Evolutionary conservation across 805 yeast species (phyloP), one percentile per base, ranked within the genome.

Genomic region (Starmerella scarabaei): DNA sequence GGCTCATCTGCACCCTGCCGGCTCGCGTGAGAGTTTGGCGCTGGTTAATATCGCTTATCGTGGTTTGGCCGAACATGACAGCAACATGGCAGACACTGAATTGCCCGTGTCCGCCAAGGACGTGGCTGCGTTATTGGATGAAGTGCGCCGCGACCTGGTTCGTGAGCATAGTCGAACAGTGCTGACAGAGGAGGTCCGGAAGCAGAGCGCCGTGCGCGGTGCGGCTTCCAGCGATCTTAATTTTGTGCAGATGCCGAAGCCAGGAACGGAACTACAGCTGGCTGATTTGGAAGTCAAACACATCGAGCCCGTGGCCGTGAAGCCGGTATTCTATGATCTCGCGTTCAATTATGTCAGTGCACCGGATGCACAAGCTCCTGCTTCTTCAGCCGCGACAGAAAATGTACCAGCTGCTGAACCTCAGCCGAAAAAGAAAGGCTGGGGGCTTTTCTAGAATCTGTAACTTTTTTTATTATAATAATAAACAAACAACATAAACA

Each of bases 271-370:
- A 15, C 47, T 57, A 5, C 40, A 54, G 6, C 44, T 61, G 17
- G 67, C 56, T 11, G 57, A 60, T 37, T 43, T 63, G 16, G 52
- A 56, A 3, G 53, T 58, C 11, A 49, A 52, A n/a, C 7, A 19
- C 15, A 16, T 84, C 30, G 64, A 62, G 47, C 80, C 93, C 1
- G 73, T 81, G 1, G 69, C 75, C 38, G 72, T 78, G 42, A 88
- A 91, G 60, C 95, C 98, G 0, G 93, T 85, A 8, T 70, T 86
- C 53, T 91, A 84, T 53, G 98, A 88, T 57, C 66, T 83, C 48
- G 97, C 93, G 0, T 86, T 68, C 65, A 86, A 85, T 57, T 85
- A 81, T 54, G 70, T 86, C 7, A 23, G 9, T 11, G 9, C 26
- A 23, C n/a, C n/a, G n/a, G n/a, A n/a, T n/a, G n/a, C n/a, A n/a